phyloP scores from a whole-genome alignment of 768 basidiomycete species.

The Albatrellus ellisii region DNA sequence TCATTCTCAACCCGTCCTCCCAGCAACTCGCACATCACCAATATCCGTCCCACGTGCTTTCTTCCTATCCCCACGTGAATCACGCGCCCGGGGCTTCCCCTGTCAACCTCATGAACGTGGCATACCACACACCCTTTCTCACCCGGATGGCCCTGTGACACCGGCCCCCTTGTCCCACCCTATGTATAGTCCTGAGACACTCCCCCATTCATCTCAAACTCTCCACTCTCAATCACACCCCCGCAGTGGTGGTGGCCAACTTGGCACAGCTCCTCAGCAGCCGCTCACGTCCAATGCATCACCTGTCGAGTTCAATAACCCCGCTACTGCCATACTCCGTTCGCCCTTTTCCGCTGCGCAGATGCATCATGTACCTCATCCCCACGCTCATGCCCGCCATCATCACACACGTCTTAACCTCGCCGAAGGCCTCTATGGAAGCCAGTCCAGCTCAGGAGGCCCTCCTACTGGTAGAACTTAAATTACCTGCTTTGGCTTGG shows the following conservation, averaged over 20 bases:
- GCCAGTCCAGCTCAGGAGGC: too few species aligned
- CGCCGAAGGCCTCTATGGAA: too few species aligned
- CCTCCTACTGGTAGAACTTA: background rate
- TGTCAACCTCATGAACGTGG: slow-evolving; percentile 6
- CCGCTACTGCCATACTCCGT: too few species aligned
- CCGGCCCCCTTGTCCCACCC: slow-evolving; percentile 4
- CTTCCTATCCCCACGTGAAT: slow-evolving; percentile 10
- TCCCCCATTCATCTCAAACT: background rate
- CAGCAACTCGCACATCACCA: too few species aligned
- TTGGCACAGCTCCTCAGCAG: background rate
- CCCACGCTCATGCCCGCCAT: slow-evolving; percentile 65
- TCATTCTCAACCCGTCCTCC: slow-evolving; percentile 8
- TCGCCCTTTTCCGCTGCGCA: slow-evolving; percentile 44
- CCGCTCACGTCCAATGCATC: background rate
- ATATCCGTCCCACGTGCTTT: too few species aligned
- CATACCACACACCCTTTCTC: slow-evolving; percentile 1
- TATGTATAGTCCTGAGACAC: slow-evolving; percentile 1
- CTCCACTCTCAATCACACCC: background rate
- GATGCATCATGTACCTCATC: slow-evolving; percentile 75
- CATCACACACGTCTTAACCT: slow-evolving; percentile 42
- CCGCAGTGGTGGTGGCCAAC: background rate
- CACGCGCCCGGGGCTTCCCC: slow-evolving; percentile 11
- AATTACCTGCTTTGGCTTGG: too few species aligned
- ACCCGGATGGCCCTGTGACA: slow-evolving; percentile 4
- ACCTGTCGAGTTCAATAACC: too few species aligned